phyloP scores from a whole-genome alignment of 148 eudicot genomes.

The Drosera capensis region DNA sequence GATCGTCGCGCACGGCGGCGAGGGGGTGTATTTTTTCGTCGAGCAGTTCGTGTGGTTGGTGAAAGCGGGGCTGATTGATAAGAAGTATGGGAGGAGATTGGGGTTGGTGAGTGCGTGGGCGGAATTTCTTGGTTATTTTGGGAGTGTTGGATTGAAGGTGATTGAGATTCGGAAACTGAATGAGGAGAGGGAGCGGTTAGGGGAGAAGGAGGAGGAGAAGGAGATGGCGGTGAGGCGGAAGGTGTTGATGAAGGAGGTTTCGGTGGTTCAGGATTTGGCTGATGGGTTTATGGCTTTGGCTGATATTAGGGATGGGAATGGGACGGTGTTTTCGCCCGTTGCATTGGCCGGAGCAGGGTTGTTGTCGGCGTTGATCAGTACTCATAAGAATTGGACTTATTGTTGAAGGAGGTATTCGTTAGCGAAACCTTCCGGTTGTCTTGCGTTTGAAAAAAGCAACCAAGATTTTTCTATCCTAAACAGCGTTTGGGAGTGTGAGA shows the following conservation, averaged over 20 bases:
- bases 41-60: constrained; percentile 82
- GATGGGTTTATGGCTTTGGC: constrained; percentile 88
- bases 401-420: constrained; percentile 51
- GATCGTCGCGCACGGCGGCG: constrained; percentile 66
- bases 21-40: constrained; percentile 69
- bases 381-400: constrained; percentile 80
- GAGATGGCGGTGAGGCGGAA: constrained; percentile 40
- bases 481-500: too few relatives aligned
- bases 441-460: too few relatives aligned
- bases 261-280: constrained; percentile 73
- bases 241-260: constrained; percentile 55
- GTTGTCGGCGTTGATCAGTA: constrained; percentile 66
- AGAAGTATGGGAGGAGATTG: constrained; percentile 12
- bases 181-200: constrained; percentile 33
- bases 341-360: constrained; percentile 66
- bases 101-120: constrained; percentile 71
- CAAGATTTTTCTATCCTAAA: too few relatives aligned
- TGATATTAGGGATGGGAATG: constrained; percentile 57
- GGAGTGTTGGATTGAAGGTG: constrained; percentile 57
- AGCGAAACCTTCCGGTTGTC: too few relatives aligned
- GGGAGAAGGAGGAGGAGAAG: constrained; percentile 25
- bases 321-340: constrained; percentile 39
- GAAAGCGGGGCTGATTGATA: constrained; percentile 60
- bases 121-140: constrained; percentile 67
- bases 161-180: constrained; percentile 41